Conservation (phyloP, 441 rosid genomes). For the Pelargonium fulgidum region DNA sequence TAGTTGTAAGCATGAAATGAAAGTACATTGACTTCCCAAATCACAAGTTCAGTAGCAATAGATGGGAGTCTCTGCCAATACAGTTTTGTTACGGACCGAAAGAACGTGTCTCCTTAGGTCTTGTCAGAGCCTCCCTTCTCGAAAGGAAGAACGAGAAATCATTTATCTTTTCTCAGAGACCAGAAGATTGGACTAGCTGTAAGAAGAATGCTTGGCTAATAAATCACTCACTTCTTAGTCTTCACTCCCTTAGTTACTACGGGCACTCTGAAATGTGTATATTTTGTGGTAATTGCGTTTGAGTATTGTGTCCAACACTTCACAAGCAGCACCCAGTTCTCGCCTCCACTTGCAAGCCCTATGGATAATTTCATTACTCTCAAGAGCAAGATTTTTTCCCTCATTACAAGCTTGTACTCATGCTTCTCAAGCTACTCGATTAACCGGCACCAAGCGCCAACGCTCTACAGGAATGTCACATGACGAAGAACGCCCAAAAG, state of each 20-base stretch:
- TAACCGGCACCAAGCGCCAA: too few relatives aligned
- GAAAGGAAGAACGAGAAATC: neutral
- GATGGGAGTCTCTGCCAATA: too few relatives aligned
- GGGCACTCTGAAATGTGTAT: too few relatives aligned
- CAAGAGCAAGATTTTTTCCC: slow-evolving; percentile 9
- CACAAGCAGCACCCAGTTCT: too few relatives aligned
- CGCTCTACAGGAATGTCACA: too few relatives aligned
- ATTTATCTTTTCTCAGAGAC: neutral
- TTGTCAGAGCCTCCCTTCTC: neutral
- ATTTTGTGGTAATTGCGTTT: too few relatives aligned
- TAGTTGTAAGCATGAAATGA: too few relatives aligned
- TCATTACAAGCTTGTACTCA: slow-evolving; percentile 3
- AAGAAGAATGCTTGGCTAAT: neutral
- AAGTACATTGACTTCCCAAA: too few relatives aligned
- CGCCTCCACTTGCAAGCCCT: neutral
- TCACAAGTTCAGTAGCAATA: too few relatives aligned
- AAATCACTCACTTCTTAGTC: neutral
- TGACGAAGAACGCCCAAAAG: too few relatives aligned
- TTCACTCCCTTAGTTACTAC: neutral
- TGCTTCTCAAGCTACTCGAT: slow-evolving; percentile 17
- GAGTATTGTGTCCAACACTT: too few relatives aligned
- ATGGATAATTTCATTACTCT: slow-evolving; percentile 15
- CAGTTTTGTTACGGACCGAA: too few relatives aligned
- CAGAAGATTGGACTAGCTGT: neutral
- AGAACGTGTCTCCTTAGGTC: neutral